Percentiles rank a stretch among this genome's conserved stretches.
phyloP scores from a whole-genome alignment of 192 early-diverging fungal species.

The Coemansia sp. region DNA sequence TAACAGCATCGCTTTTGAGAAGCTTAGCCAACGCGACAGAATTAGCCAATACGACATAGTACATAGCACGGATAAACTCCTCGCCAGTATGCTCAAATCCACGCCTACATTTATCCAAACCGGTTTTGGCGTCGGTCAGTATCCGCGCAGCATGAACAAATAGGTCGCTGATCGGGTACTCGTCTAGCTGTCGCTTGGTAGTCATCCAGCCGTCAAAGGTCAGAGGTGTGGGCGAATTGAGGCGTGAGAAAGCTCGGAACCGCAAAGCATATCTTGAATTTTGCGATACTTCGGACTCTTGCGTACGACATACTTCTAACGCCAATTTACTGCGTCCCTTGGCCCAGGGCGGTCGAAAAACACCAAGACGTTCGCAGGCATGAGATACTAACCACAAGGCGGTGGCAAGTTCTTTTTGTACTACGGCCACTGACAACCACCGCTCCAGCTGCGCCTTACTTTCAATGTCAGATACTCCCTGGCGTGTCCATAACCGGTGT shows the following conservation, averaged over 20 bases:
- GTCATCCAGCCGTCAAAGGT: conserved; percentile 29
- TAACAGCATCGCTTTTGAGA: neutral
- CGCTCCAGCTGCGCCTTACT: conserved; percentile 19
- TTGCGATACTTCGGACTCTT: conserved; percentile 19
- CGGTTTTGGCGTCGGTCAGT: conserved; percentile 11
- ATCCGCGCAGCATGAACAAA: conserved; percentile 21
- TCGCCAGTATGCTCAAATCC: neutral
- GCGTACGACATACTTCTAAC: conserved; percentile 9
- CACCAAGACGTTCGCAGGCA: conserved; percentile 26
- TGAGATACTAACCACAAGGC: conserved; percentile 43
- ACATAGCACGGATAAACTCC: neutral
- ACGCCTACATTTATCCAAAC: conserved; percentile 3
- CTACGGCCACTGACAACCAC: conserved; percentile 13
- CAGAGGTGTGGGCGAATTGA: conserved; percentile 40
- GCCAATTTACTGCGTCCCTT: neutral
- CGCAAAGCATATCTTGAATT: conserved; percentile 31
- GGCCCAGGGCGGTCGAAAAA: conserved; percentile 37
- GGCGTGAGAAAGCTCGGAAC: conserved; percentile 36
- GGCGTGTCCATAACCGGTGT: neutral
- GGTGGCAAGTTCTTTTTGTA: conserved; percentile 39
- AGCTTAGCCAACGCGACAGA: conserved; percentile 25
- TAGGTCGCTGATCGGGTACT: conserved; percentile 25
- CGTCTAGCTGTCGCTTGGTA: conserved; percentile 34
- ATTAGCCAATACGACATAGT: conserved; percentile 30
- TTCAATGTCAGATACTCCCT: neutral